A percentile compares a stretch with the other conserved stretches of the same genome.
phyloP scores from a whole-genome alignment of 768 basidiomycete species.

The Cystobasidiopsis lactophilus region DNA sequence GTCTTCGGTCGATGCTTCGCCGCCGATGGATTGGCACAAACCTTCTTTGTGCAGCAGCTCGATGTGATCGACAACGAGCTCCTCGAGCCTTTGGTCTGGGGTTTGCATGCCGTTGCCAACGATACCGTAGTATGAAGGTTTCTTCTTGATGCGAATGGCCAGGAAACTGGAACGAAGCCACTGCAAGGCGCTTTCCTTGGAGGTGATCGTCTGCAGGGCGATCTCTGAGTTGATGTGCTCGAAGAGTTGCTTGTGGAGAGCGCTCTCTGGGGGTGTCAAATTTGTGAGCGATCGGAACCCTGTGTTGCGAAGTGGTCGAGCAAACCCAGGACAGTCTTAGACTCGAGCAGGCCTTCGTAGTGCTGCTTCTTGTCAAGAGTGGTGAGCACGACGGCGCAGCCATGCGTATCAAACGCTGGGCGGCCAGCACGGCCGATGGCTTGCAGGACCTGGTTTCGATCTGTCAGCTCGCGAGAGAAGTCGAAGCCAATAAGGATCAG shows the following conservation, averaged over 20 bases:
- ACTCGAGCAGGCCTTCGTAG: slow-evolving; percentile 38
- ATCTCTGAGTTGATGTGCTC: slow-evolving; percentile 94
- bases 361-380: slow-evolving; percentile 48
- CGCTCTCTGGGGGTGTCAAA: no score
- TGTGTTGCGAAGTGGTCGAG: no score
- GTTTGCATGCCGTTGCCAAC: slow-evolving; percentile 35
- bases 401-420: slow-evolving; percentile 44
- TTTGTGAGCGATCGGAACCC: neutral
- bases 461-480: neutral
- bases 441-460: slow-evolving; percentile 27
- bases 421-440: slow-evolving; percentile 58
- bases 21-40: no score
- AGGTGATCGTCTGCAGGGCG: slow-evolving; percentile 57
- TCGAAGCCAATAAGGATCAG: slow-evolving; percentile 25
- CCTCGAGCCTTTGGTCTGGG: slow-evolving; percentile 30
- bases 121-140: slow-evolving; percentile 58
- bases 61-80: slow-evolving; percentile 37
- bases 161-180: slow-evolving; percentile 78
- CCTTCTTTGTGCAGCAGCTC: slow-evolving; percentile 24
- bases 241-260: slow-evolving; percentile 53
- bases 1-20: slow-evolving; percentile 21
- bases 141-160: slow-evolving; percentile 61
- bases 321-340: slow-evolving; percentile 40
- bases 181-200: slow-evolving; percentile 42
- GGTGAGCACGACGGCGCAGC: slow-evolving; percentile 62